Conservation (phyloP, 345 rosid genomes). For the Eucalyptus victrix region DNA sequence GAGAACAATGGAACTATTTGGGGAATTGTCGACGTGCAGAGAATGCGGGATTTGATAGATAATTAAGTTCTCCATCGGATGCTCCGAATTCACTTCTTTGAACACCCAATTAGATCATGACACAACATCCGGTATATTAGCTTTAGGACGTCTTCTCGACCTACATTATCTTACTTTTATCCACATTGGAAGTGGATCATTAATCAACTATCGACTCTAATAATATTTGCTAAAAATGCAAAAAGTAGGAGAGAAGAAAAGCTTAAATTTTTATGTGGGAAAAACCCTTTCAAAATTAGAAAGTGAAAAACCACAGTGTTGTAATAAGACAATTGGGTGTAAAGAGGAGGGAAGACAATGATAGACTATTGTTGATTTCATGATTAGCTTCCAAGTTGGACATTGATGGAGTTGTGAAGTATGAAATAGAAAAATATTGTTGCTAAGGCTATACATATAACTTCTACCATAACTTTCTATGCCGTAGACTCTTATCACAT, state of each 20-base stretch:
- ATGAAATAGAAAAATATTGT: not conserved
- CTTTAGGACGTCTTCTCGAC: not conserved
- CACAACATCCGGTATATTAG: not conserved
- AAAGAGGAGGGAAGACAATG: not conserved
- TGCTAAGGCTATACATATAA: not conserved
- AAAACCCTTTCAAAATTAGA: not conserved
- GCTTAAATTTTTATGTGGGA: not conserved
- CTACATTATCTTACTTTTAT: not conserved
- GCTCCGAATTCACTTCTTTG: not conserved
- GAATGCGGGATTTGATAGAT: not conserved
- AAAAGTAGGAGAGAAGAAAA: not conserved
- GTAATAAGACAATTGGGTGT: not conserved
- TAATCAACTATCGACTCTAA: not conserved
- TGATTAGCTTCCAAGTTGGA: not conserved
- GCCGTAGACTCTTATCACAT: rapidly evolving
- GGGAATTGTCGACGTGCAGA: not conserved
- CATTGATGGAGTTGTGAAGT: not conserved
- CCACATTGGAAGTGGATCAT: not conserved
- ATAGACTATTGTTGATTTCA: not conserved
- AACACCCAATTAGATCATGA: not conserved
- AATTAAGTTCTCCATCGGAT: not conserved
- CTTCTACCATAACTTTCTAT: not conserved
- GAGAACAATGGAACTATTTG: not conserved
- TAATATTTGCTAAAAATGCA: not conserved
- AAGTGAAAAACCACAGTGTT: not conserved